A percentile compares a stretch with the other conserved stretches of the same genome.
These are phyloP conservation scores for Cytospora schulzeri DNA, from an alignment of 2,329 filamentous ascomycete genomes.

Conservation along the genomic window DNA sequence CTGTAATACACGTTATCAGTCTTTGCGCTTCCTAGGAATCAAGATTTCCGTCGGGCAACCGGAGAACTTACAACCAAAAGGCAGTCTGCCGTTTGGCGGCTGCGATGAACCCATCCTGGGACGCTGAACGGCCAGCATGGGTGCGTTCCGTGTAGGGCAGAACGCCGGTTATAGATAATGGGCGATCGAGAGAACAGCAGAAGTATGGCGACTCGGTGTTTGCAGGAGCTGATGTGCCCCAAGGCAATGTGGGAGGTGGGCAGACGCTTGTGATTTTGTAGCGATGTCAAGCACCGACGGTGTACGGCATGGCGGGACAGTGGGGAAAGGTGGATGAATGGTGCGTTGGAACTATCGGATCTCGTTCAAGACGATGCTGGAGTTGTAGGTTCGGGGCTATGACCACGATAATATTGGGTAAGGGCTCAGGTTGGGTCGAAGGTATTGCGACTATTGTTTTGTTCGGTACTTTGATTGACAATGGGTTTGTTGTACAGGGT, in stretches of 20 bases:
- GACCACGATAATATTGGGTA: background rate
- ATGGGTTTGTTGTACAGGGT: slow-evolving; percentile 12
- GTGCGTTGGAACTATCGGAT: background rate
- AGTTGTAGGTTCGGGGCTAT: background rate
- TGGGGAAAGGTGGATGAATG: background rate
- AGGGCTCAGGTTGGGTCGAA: slow-evolving; percentile 2
- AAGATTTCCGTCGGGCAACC: background rate
- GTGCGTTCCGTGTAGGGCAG: slow-evolving; percentile 40
- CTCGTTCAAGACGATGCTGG: background rate
- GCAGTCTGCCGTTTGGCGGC: slow-evolving; percentile 54
- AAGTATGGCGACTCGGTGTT: background rate
- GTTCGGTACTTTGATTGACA: background rate
- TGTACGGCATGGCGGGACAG: slow-evolving; percentile 11
- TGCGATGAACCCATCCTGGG: slow-evolving; percentile 63
- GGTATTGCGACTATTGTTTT: slow-evolving; percentile 1
- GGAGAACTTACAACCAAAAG: slow-evolving; percentile 67
- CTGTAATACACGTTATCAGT: slow-evolving; percentile 5
- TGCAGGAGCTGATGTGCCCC: background rate
- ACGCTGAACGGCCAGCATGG: slow-evolving; percentile 60
- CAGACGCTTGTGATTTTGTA: slow-evolving; percentile 3
- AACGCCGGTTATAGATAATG: slow-evolving; percentile 18
- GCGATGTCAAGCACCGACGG: slow-evolving; percentile 4
- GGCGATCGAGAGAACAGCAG: background rate
- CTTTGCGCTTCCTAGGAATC: background rate
- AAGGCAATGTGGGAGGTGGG: background rate